Base-by-base conservation (phyloP, 371 early-diverging fungal species). In the Massospora cicadina region DNA sequence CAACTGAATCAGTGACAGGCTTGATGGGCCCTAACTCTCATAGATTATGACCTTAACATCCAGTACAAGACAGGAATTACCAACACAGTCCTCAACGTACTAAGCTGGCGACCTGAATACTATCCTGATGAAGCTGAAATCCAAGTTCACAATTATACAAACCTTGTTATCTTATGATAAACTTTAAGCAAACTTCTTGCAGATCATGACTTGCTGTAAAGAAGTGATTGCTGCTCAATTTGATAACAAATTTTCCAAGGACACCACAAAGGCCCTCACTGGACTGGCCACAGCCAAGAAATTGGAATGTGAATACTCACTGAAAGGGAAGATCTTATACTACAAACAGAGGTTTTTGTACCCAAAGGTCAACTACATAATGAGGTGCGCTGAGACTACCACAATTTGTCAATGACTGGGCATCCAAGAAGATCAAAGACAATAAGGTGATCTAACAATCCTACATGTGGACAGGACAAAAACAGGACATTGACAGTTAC, bases 341-440 rank as follows among this genome's bases (percentile, higher is more conserved):
- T 43, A 43, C 5, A 43, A 5, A 43, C 43, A 10, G 43, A 17
- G 43, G 10, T 43, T 10, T 43, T 10, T 43, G 43, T 43, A 10
- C 17, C 17, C 10, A 17, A 10, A 43, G 43, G 43, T 17, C 43
- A 5, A 5, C 10, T 43, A 5, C 5, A 17, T 10, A 17, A 5
- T 17, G 17, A 17, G 17, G 17, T 43, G 10, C 43, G 10, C 26
- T 26, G 12, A 27, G 57, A 57, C 10, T 57, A 27, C 28, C 57
- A 57, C 21, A 27, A 57, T 10, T 3, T 26, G 23, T 26, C 57
- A 2, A 27, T 27, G 28, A 26, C 57, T 26, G 21, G 57, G 12
- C 57, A 1, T 67, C 71, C 1, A 83, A 79, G 68, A 68, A 76
- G 13, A 43, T 10, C 5, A 5, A 43, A 43, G 43, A 43, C 17